These are phyloP conservation scores for Echinosophora koreensis DNA, from an alignment of 306 rosid genomes.

Conservation along the genomic window DNA sequence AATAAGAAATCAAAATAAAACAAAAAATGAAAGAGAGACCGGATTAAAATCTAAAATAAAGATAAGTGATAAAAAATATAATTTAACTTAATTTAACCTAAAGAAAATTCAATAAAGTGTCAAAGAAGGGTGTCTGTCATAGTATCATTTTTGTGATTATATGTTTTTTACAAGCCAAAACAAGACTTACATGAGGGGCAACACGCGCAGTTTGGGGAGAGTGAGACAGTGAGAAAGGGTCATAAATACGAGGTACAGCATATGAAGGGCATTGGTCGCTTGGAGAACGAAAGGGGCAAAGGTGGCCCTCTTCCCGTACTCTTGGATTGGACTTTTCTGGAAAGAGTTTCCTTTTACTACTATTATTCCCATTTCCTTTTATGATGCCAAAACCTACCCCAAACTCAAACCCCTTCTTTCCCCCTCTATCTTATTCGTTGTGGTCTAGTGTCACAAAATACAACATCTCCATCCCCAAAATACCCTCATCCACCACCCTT, in stretches of 20 bases:
- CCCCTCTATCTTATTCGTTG: background rate
- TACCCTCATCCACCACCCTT: slow-evolving; percentile 25
- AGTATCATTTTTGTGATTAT: too few species aligned
- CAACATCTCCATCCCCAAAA: slow-evolving; percentile 35
- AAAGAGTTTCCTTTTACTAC: slow-evolving; percentile 67
- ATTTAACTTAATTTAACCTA: too few species aligned
- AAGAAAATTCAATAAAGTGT: too few species aligned
- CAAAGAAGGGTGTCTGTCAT: too few species aligned
- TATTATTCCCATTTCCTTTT: slow-evolving; percentile 70
- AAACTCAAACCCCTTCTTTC: slow-evolving; percentile 23
- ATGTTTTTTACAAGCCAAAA: too few species aligned
- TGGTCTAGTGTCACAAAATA: background rate
- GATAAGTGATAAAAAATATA: too few species aligned
- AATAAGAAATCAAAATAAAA: too few species aligned
- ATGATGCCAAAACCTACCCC: slow-evolving; percentile 53
- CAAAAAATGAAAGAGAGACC: too few species aligned
- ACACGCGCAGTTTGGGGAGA: slow-evolving; percentile 48
- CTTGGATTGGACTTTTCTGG: slow-evolving; percentile 92
- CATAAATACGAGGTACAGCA: slow-evolving; percentile 74
- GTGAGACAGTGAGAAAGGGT: slow-evolving; percentile 33
- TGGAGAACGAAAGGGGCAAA: slow-evolving; percentile 74
- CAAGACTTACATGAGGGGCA: background rate
- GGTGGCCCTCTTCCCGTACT: slow-evolving; percentile 98
- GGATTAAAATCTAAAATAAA: too few species aligned
- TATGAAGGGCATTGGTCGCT: slow-evolving; percentile 63